These are phyloP conservation scores for Pseudogymnoascus sp. DNA, from an alignment of 2,329 filamentous ascomycete genomes.

Conservation along the genomic window DNA sequence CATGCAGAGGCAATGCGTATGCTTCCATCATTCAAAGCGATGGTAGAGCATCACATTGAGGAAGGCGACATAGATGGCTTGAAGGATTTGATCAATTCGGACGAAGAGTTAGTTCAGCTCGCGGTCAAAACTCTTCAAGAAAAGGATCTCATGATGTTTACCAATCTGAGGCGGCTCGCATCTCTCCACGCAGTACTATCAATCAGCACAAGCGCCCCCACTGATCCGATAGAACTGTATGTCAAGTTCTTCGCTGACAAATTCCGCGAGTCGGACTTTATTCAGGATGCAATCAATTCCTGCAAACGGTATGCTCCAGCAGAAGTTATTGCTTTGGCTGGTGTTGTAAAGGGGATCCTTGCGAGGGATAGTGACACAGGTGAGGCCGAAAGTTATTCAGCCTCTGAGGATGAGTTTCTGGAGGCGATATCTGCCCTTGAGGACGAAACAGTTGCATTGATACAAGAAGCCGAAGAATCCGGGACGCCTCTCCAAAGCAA, in stretches of 20 bases:
- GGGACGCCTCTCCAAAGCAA: constrained; percentile 60
- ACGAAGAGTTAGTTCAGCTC: not conserved
- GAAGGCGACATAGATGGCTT: constrained; percentile 33
- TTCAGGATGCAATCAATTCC: constrained; percentile 38
- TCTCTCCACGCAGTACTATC: not conserved
- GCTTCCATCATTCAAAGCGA: constrained; percentile 60
- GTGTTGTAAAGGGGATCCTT: constrained; percentile 34
- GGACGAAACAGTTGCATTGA: constrained; percentile 42
- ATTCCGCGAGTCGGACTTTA: constrained; percentile 47
- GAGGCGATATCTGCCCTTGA: constrained; percentile 30
- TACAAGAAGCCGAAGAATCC: constrained; percentile 39
- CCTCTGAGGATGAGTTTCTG: constrained; percentile 22
- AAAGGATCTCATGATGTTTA: not conserved
- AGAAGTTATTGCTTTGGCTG: constrained; percentile 39
- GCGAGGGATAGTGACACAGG: constrained; percentile 22
- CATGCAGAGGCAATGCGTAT: constrained; percentile 64
- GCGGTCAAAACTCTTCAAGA: not conserved
- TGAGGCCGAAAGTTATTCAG: constrained; percentile 28
- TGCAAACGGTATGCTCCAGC: constrained; percentile 56
- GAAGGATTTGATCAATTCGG: not conserved
- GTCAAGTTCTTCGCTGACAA: constrained; percentile 51
- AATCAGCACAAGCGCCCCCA: not conserved
- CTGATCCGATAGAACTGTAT: constrained; percentile 46
- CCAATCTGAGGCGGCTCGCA: not conserved
- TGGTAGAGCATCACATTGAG: constrained; percentile 45